Conservation (phyloP, 2,329 filamentous ascomycete genomes). For the Pseudogymnoascus sp. region DNA sequence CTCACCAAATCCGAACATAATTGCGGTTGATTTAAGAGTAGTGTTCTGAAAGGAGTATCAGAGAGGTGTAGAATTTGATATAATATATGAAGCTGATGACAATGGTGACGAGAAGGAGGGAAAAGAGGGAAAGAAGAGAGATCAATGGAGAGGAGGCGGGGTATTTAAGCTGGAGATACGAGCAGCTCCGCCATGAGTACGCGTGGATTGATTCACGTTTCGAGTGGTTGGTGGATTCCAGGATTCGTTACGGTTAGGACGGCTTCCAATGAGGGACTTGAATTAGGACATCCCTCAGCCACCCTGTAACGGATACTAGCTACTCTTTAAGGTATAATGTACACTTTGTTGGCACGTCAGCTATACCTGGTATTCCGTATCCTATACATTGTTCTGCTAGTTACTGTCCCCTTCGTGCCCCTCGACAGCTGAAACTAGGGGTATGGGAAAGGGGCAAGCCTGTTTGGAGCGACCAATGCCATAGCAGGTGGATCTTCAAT, state of each 20-base stretch:
- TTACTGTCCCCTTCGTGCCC: not conserved
- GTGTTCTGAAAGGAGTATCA: not conserved
- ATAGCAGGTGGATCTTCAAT: not conserved
- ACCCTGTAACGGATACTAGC: not conserved
- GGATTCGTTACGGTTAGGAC: not conserved
- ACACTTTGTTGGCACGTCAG: not conserved
- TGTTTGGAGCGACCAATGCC: not conserved
- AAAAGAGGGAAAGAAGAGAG: not conserved
- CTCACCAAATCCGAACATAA: constrained; percentile 7
- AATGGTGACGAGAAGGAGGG: not conserved
- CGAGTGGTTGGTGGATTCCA: not conserved
- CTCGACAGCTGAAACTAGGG: not conserved
- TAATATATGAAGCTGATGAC: not conserved
- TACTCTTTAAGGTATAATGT: not conserved
- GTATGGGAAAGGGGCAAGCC: not conserved
- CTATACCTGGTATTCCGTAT: not conserved
- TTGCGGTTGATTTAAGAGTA: not conserved
- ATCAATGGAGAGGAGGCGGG: not conserved
- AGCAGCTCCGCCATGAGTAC: not conserved
- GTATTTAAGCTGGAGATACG: constrained; percentile 2
- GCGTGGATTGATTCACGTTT: constrained; percentile 1
- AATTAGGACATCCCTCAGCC: not conserved
- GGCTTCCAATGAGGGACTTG: not conserved
- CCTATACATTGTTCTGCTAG: not conserved
- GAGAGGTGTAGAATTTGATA: not conserved